Evolutionary conservation across 495 filamentous ascomycete species (phyloP).

Genomic region (Cladorrhinum samala): DNA sequence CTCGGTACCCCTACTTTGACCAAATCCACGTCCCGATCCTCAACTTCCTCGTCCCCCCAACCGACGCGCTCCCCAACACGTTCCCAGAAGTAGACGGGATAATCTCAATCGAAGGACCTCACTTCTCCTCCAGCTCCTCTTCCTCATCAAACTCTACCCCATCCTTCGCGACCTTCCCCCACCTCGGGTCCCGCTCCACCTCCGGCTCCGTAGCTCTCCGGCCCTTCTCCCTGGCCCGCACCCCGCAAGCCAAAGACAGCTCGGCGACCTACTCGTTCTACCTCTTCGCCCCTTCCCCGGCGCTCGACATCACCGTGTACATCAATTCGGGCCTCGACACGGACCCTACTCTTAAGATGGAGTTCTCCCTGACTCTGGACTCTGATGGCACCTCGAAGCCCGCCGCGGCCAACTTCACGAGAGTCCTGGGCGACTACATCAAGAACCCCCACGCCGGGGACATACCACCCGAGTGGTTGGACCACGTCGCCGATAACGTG

Average conservation of each 20-base stretch:
- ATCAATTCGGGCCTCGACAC: slow-evolving; percentile 34
- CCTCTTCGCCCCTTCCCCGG: slow-evolving; percentile 36
- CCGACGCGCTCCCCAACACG: slow-evolving; percentile 50
- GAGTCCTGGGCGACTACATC: slow-evolving; percentile 42
- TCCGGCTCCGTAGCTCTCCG: slow-evolving; percentile 46
- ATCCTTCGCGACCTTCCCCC: slow-evolving; percentile 28
- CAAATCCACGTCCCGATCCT: slow-evolving; percentile 46
- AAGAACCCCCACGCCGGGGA: slow-evolving; percentile 32
- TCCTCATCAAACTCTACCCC: slow-evolving; percentile 20
- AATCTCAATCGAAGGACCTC: slow-evolving; percentile 51
- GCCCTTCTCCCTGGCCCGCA: slow-evolving; percentile 34
- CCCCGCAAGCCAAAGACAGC: slow-evolving; percentile 29
- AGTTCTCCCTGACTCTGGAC: slow-evolving; percentile 43
- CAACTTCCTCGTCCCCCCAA: slow-evolving; percentile 36
- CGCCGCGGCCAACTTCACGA: slow-evolving; percentile 36
- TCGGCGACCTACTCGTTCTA: slow-evolving; percentile 50
- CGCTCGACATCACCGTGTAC: slow-evolving; percentile 48
- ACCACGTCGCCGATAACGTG: slow-evolving; percentile 46
- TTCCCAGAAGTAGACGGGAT: slow-evolving; percentile 26
- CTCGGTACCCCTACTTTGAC: slow-evolving; percentile 45
- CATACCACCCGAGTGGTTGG: slow-evolving; percentile 47
- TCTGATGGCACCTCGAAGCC: no score
- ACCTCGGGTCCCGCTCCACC: slow-evolving; percentile 40
- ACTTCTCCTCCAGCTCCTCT: slow-evolving; percentile 26
- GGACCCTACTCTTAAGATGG: slow-evolving; percentile 24